Base-by-base conservation (phyloP, 148 eudicot species). In the Salicornia ramosissima region DNA sequence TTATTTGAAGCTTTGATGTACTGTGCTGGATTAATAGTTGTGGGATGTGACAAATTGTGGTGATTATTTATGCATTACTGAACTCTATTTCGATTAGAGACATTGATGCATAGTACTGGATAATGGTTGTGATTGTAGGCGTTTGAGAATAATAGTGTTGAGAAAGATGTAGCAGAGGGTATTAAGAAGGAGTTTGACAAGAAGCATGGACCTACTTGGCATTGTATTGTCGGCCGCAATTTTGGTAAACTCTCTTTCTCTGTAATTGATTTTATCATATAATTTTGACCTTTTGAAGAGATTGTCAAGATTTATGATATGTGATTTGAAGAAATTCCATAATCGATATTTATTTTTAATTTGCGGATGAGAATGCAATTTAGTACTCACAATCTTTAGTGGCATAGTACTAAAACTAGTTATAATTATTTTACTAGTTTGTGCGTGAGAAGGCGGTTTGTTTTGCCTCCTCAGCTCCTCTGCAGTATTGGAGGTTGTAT, bases 221-320 rank as follows among this genome's bases (percentile, higher is more conserved):
- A 90, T 75, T 93, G 98, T 73, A 93, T 93, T 69, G 98, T 93
- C n/a, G 98, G 96, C 64, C 92, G 90, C 83, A 93, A 93, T 82
- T 93, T 90, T 42, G 98, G 96, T 92, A 90, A 68, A 31, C 45
- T 28, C 46, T 28, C 16, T 16, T 29, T 49, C 9, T 28, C 9
- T 53, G 29, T 24, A 0, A 28, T 55, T 55, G 12, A 22, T 53
- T 30, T 57, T 34, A 57, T 30, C 3, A 10, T 60, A 34, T 33
- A 14, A 55, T 53, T 53, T 26, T 21, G 22, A 53, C 14, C 13
- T 53, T 53, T 52, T 24, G 30, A 55, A 39, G 0, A 43, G 51
- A 45, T 54, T 54, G 26, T 24, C 8, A 24, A 25, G 33, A 29
- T 64, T 50, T 36, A 39, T 26, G 68, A 5, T 50, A 34, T 66